Percentiles rank a stretch among this genome's conserved stretches.
These are phyloP conservation scores for Didymella pomorum DNA, from an alignment of 2,329 filamentous ascomycete genomes.

Conservation along the genomic window DNA sequence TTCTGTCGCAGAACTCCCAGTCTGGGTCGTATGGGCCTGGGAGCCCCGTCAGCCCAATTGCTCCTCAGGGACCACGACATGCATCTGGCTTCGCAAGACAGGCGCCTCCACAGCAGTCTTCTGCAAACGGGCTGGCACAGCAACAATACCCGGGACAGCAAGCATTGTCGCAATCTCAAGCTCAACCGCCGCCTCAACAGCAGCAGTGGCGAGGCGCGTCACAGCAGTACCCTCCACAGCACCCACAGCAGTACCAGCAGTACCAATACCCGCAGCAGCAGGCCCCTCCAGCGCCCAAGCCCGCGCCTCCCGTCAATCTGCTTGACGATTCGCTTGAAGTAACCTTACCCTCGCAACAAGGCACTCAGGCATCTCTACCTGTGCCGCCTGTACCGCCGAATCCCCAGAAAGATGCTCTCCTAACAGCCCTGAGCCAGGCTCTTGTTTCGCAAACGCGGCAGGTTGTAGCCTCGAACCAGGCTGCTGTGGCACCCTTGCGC, in stretches of 20 bases:
- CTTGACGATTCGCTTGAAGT: slow-evolving; percentile 70
- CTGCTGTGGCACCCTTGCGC: slow-evolving; percentile 76
- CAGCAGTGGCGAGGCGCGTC: slow-evolving; percentile 27
- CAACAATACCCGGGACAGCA: slow-evolving; percentile 24
- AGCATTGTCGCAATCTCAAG: slow-evolving; percentile 18
- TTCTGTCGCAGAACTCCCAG: slow-evolving; percentile 37
- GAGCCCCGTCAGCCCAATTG: slow-evolving; percentile 51
- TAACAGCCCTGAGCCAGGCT: slow-evolving; percentile 76
- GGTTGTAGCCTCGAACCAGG: slow-evolving; percentile 74
- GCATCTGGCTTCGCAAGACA: slow-evolving; percentile 34
- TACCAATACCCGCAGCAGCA: slow-evolving; percentile 28
- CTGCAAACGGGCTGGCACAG: slow-evolving; percentile 20
- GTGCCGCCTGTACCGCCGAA: slow-evolving; percentile 93
- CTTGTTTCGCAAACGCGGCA: slow-evolving; percentile 74
- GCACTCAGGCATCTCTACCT: slow-evolving; percentile 61
- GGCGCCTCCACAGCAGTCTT: slow-evolving; percentile 27
- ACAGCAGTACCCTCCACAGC: slow-evolving; percentile 25
- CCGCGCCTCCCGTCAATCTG: slow-evolving; percentile 57
- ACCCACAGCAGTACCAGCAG: slow-evolving; percentile 27
- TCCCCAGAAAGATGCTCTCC: slow-evolving; percentile 89
- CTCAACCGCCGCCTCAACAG: slow-evolving; percentile 21
- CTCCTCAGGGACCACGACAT: slow-evolving; percentile 37
- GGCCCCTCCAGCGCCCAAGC: slow-evolving; percentile 37
- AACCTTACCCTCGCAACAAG: slow-evolving; percentile 59
- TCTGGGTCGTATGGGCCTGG: slow-evolving; percentile 35